These are phyloP conservation scores for Tagetes patula DNA, from an alignment of 129 eudicot genomes.

Conservation along the genomic window DNA sequence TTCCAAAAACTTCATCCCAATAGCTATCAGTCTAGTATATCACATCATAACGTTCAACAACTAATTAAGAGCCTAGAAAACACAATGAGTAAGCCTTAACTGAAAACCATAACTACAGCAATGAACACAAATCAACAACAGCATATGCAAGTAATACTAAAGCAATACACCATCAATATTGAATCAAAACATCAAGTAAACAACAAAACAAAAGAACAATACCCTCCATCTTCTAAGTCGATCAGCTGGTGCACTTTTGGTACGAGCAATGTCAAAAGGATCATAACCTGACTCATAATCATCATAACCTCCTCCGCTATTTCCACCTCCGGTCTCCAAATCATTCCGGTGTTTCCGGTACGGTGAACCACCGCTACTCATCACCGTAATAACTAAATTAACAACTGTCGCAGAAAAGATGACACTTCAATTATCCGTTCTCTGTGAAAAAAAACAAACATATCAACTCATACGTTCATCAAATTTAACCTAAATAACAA, in stretches of 20 bases:
- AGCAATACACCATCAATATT: not conserved
- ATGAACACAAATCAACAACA: not conserved
- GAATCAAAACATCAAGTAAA: constrained; percentile 9
- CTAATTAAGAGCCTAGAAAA: constrained; percentile 5
- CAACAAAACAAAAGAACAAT: constrained; percentile 12
- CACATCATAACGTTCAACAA: not conserved
- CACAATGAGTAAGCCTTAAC: not conserved
- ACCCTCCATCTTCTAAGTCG: constrained; percentile 87
- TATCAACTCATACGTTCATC: not conserved
- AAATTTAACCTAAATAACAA: not conserved
- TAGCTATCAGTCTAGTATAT: not conserved
- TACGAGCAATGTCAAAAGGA: constrained; percentile 70
- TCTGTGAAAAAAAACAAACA: not conserved
- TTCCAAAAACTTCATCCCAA: not conserved
- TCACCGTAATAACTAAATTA: constrained; percentile 4
- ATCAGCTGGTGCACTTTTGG: constrained; percentile 75
- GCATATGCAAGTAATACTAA: not conserved
- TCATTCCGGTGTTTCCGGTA: constrained; percentile 53
- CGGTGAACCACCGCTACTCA: constrained; percentile 54
- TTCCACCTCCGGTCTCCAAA: constrained; percentile 45
- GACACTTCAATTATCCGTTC: constrained; percentile 42
- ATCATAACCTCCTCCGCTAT: constrained; percentile 26
- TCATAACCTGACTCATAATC: constrained; percentile 39
- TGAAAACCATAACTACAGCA: not conserved
- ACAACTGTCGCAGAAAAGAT: constrained; percentile 84